phyloP scores from a whole-genome alignment of 805 yeast species.

The Saccharomycopsis schoenii region DNA sequence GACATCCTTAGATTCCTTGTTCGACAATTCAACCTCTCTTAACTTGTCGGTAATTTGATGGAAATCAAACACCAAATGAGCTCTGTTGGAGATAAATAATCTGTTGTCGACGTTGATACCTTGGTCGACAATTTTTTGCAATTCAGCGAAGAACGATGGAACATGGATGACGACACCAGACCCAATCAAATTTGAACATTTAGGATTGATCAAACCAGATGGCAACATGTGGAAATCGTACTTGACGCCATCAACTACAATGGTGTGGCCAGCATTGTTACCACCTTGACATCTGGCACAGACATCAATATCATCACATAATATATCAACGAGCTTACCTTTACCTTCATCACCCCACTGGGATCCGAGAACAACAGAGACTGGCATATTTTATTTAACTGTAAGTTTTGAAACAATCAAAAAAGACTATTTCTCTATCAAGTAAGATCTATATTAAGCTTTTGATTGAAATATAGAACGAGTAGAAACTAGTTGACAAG shows the following conservation, averaged over 20 bases:
- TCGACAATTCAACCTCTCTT: slow-evolving; percentile 82
- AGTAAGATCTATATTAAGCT: no score
- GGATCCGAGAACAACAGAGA: slow-evolving; percentile 91
- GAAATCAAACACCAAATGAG: slow-evolving; percentile 94
- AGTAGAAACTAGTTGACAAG: no score
- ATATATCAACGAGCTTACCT: slow-evolving; percentile 90
- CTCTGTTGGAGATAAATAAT: slow-evolving; percentile 82
- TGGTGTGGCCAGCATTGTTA: slow-evolving; percentile 98
- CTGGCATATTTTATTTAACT: slow-evolving; percentile 22
- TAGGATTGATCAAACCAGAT: slow-evolving; percentile 92
- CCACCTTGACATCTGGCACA: slow-evolving; percentile 99
- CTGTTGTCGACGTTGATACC: slow-evolving; percentile 62
- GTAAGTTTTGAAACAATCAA: no score
- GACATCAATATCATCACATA: slow-evolving; percentile 91
- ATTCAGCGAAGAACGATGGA: slow-evolving; percentile 85
- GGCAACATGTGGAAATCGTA: slow-evolving; percentile 99
- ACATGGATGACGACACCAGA: slow-evolving; percentile 95
- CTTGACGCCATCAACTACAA: slow-evolving; percentile 78
- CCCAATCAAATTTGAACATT: slow-evolving; percentile 83
- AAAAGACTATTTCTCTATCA: no score
- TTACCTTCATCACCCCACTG: slow-evolving; percentile 99
- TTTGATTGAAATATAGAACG: no score
- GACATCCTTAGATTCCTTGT: slow-evolving; percentile 29
- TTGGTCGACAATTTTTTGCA: slow-evolving; percentile 68
- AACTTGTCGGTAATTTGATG: slow-evolving; percentile 95